These are phyloP conservation scores for Saccharomyces mikatae DNA, from an alignment of 805 yeast genomes.

Conservation along the genomic window DNA sequence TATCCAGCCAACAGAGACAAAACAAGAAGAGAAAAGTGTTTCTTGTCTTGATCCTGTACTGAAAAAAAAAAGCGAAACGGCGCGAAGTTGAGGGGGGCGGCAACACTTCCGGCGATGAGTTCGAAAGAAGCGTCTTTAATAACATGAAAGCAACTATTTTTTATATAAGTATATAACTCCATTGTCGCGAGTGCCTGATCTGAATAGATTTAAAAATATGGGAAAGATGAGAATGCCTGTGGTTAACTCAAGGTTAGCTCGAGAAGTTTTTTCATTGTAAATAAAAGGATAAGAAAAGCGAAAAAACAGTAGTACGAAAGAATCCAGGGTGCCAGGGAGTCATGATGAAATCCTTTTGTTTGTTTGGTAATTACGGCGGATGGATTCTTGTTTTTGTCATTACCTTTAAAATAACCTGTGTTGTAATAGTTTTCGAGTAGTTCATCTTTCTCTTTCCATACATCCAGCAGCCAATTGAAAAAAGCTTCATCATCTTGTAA, in stretches of 20 bases:
- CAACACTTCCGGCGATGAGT: background rate
- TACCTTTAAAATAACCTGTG: slow-evolving; percentile 41
- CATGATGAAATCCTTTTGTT: background rate
- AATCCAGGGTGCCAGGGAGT: background rate
- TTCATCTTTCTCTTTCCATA: slow-evolving; percentile 71
- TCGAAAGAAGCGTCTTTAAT: background rate
- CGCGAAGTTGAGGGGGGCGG: background rate
- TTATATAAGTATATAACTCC: background rate
- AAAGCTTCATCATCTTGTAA: slow-evolving; percentile 44
- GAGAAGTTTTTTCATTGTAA: background rate
- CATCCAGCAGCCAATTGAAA: slow-evolving; percentile 60
- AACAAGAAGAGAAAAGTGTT: background rate
- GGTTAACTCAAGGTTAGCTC: background rate
- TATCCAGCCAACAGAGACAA: background rate
- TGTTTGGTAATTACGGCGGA: background rate
- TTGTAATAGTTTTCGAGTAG: slow-evolving; percentile 51
- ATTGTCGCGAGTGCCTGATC: background rate
- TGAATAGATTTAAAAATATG: background rate
- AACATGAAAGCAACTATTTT: background rate
- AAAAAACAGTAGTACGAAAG: background rate
- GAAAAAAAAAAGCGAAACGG: background rate
- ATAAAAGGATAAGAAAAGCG: background rate
- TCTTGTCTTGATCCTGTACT: background rate
- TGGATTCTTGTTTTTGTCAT: background rate
- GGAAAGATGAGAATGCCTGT: background rate